Base-by-base conservation (phyloP, 2,329 filamentous ascomycete species). In the Verticillium nubilum region DNA sequence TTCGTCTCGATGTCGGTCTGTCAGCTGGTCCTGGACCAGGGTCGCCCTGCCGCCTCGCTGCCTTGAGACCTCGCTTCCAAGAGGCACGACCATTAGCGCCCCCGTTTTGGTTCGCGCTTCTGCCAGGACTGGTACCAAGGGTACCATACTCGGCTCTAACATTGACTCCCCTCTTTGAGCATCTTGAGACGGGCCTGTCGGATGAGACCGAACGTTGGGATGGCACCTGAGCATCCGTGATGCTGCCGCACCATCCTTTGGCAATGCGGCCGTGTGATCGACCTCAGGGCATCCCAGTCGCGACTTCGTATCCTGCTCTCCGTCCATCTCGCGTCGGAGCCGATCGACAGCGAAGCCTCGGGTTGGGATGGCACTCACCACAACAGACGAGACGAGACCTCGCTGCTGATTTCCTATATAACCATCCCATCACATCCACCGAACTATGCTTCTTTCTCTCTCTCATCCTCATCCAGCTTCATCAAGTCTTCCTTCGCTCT, bases 401-500 rank as follows among this genome's bases (percentile, higher is more conserved):
- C 37, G 19, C 37, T 47, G n/a, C 19, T 47, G 9, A 13, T 23
- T 25, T 19, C 37, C 47, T 61, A 63, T 59, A 59, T 58, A 54
- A 60, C 23, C n/a, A 29, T 26, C 35, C 57, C 31, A 29, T 25
- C 59, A 28, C 53, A 25, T 57, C 58, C 50, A 23, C 58, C 35
- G 28, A 56, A 25, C 59, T 58, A 58, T 50, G 25, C 54, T 54
- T 61, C 31, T 55, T 58, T 35, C 59, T 28, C 35, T 61, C 59
- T 62, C 59, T 62, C 59, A 42, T 63, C 61, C 61, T 65, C 62
- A 62, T 62, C 63, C 63, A 65, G 66, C 63, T 69, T 66, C 31
- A 33, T 26, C 54, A 33, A 56, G 54, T 56, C 54, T 33, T 59
- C 61, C 65, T 66, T 59, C 50, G 52, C 52, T 58, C 53, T 57